These are phyloP conservation scores for Verticillium albo-atrum DNA, from an alignment of 2,329 filamentous ascomycete genomes.

Conservation along the genomic window DNA sequence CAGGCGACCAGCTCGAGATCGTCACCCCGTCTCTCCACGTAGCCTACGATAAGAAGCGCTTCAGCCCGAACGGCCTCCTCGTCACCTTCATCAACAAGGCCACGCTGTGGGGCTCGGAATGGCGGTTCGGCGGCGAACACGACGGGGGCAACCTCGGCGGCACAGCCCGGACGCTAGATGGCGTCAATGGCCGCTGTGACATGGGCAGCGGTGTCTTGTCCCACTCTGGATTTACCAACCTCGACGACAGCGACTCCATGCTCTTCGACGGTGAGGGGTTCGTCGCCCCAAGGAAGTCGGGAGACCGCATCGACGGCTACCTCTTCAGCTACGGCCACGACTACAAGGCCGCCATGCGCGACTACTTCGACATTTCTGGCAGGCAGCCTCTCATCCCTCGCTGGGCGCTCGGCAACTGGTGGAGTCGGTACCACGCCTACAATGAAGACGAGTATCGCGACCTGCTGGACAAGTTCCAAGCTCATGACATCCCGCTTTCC, in stretches of 20 bases:
- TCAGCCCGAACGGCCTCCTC: conserved; percentile 4
- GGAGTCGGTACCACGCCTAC: conserved; percentile 60
- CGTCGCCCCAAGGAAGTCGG: conserved; percentile 39
- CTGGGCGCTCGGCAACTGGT: conserved; percentile 61
- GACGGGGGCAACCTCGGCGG: conserved; percentile 28
- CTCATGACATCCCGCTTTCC: conserved; percentile 48
- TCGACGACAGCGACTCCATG: conserved; percentile 54
- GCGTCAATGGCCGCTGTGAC: conserved; percentile 42
- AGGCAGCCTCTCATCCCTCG: conserved; percentile 49
- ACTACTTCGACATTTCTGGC: conserved; percentile 52
- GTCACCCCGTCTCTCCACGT: background rate
- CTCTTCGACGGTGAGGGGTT: conserved; percentile 50
- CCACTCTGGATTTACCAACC: conserved; percentile 40
- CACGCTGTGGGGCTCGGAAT: conserved; percentile 34
- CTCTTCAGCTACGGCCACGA: conserved; percentile 56
- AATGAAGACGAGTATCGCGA: conserved; percentile 48
- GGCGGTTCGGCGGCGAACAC: conserved; percentile 47
- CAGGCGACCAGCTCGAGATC: background rate
- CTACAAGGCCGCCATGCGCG: conserved; percentile 49
- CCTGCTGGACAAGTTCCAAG: conserved; percentile 52
- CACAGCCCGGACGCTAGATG: conserved; percentile 51
- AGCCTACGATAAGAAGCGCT: conserved; percentile 1
- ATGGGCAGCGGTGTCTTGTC: conserved; percentile 50
- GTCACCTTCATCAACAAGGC: conserved; percentile 32
- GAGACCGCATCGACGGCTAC: conserved; percentile 52